Base-by-base conservation (phyloP, 2,329 filamentous ascomycete species). In the Microcyclosporella mali region DNA sequence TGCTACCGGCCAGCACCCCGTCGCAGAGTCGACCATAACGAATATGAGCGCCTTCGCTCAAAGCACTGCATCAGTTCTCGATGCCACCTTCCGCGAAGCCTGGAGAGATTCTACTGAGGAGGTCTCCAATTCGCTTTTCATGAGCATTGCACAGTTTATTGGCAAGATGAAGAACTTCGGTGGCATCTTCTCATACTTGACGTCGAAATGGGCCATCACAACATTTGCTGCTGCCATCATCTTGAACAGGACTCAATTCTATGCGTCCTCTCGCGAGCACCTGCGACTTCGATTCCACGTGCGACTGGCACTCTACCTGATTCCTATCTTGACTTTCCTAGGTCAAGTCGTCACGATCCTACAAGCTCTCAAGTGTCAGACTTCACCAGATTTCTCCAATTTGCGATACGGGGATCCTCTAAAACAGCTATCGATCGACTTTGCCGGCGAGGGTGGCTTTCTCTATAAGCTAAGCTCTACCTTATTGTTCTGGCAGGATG, bases 321-420 rank as follows among this genome's bases (percentile, higher is more conserved):
- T 82, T 2, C 86, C 88, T 0, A 82, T 94, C 32, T 30, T 83
- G 4, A 69, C 89, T 0, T 81, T 94, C 42, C 59, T 77, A 4
- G 66, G 77, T 28, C 87, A 95, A 59, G 80, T 82, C 16, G 70
- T 80, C 33, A 73, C 71, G 30, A 66, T 97, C 2, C 73, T 95
- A 4, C 85, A 88, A 57, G 88, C 86, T 1, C 86, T 97, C 51
- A 87, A 88, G 59, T 97, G 92, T 58, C 92, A 98, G 68, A 94
- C 89, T 1, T 69, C 67, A 1, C 70, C 70, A 1, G 57, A 62
- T 37, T 74, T 68, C 61, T 60, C 69, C 3, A 51, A 61, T 17
- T 59, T 72, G 40, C 67, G 71, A 49, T 74, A 74, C 46, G 68
- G 69, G n/a, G 64, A 67, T 19, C 54, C 65, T 2, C 59, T 63